Conservation (phyloP, 2,329 filamentous ascomycete genomes). For the Apiospora malaysiana region DNA sequence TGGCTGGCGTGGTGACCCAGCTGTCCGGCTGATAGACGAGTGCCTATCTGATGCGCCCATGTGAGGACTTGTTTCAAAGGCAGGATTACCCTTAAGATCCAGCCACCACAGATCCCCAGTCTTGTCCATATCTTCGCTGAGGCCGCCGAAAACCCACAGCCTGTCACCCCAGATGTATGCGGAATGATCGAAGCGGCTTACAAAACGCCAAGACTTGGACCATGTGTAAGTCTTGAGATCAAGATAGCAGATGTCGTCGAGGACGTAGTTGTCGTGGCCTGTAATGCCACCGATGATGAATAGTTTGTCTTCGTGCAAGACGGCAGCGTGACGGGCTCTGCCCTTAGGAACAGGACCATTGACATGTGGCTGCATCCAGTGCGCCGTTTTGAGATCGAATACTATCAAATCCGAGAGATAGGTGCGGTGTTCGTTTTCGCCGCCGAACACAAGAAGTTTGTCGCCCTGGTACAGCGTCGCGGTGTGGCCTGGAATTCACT, state of each 20-base stretch:
- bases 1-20: conserved; percentile 57
- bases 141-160: conserved; percentile 94
- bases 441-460: conserved; percentile 96
- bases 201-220: conserved; percentile 96
- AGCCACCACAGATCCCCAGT: conserved; percentile 97
- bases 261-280: conserved; percentile 86
- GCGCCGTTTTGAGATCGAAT: conserved; percentile 90
- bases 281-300: conserved; percentile 97
- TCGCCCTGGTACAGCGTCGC: conserved; percentile 92
- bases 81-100: conserved; percentile 88
- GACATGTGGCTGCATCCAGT: conserved; percentile 93
- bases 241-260: conserved; percentile 96
- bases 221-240: conserved; percentile 98
- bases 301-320: conserved; percentile 94
- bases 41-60: conserved; percentile 58
- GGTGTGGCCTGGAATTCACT: conserved; percentile 73
- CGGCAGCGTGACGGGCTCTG: conserved; percentile 88
- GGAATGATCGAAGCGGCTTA: conserved; percentile 92
- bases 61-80: conserved; percentile 75
- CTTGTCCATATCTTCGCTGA: conserved; percentile 97
- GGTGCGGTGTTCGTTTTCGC: conserved; percentile 95
- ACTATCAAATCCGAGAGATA: conserved; percentile 96
- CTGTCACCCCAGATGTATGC: conserved; percentile 91
- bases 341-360: conserved; percentile 86
- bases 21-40: conserved; percentile 45